Evolutionary conservation across 208 protist genomes (phyloP), one percentile per base, ranked within the genome.

Genomic region (Leishmania braziliensis): DNA sequence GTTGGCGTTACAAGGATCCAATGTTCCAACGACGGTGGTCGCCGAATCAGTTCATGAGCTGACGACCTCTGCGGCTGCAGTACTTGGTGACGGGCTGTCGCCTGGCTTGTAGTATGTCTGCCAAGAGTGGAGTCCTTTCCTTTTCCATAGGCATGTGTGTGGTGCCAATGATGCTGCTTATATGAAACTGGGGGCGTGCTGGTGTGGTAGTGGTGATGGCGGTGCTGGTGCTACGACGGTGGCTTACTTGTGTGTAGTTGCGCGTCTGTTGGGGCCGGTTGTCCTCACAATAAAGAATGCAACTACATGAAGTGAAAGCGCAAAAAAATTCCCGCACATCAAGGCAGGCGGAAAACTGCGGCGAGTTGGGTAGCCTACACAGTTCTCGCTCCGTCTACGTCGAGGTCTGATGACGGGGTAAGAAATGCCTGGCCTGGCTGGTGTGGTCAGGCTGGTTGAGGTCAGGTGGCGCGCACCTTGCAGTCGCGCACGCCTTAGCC

Each of bases 1-100:
- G 91, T 14, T 97, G 91, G 89, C 86, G 86, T 65, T 97, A 96
- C 85, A 95, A 84, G 82, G 93, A 96, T 73, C 95, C 92, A 12
- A 85, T 85, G 75, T 97, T 97, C 84, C 88, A 97, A 82, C 87
- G 87, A 18, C 92, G 95, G 62, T 98, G 95, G 95, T 84, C 71
- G 66, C 92, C 95, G 12, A 98, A 96, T 81, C 87, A 96, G 80
- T 98, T 98, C 74, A 93, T 98, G 86, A 66, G 73, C 12, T 97
- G 89, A 83, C n/a, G 26, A 20, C n/a, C 8, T 14, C 51, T 46
- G n/a, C 72, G 3, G 18, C 1, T 18, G 39, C 46, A n/a, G 29
- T 56, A 60, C 62, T 77, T 58, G 39, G 20, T 63, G 66, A 36
- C 9, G 26, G 23, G 46, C 12, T n/a, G 69, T 51, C 3, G 46